These are phyloP conservation scores for Ceratobasidium sp. DNA, from an alignment of 1,284 basidiomycete genomes.

Conservation along the genomic window DNA sequence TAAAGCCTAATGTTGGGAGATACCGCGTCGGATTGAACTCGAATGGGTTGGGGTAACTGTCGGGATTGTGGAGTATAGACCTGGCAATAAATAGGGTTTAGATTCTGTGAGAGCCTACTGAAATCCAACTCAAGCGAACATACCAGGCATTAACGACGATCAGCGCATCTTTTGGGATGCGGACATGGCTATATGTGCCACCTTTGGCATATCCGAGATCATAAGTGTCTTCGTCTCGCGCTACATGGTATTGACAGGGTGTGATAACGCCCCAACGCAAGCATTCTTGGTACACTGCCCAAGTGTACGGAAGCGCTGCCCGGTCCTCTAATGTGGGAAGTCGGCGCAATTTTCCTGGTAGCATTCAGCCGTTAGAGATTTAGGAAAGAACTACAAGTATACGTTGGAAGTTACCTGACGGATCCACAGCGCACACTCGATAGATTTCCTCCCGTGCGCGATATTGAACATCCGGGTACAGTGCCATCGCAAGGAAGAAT, in stretches of 20 bases:
- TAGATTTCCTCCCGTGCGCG: slow-evolving; percentile 52
- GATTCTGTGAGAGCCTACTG: not conserved
- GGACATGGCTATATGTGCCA: not conserved
- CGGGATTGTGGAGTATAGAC: slow-evolving; percentile 31
- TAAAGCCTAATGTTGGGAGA: not conserved
- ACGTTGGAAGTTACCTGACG: not conserved
- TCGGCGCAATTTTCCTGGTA: not conserved
- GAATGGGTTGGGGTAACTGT: slow-evolving; percentile 30
- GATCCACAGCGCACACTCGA: slow-evolving; percentile 41
- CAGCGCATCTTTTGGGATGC: slow-evolving; percentile 17
- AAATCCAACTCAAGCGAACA: not conserved
- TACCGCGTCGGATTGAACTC: slow-evolving; percentile 29
- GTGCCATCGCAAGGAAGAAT: slow-evolving; percentile 47
- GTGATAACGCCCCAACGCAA: slow-evolving; percentile 33
- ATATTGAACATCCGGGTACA: slow-evolving; percentile 50
- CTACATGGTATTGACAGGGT: slow-evolving; percentile 33
- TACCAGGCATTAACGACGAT: slow-evolving; percentile 35
- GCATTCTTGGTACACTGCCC: slow-evolving; percentile 34
- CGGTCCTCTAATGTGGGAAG: slow-evolving; percentile 26
- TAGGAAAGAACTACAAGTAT: not conserved
- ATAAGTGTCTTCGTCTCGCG: slow-evolving; percentile 22
- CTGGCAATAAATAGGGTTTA: not conserved
- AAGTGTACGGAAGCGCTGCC: slow-evolving; percentile 14
- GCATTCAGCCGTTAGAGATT: not conserved
- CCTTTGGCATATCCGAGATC: not conserved